phyloP scores from a whole-genome alignment of 1,284 basidiomycete genomes.

The Ceratobasidium sp. region DNA sequence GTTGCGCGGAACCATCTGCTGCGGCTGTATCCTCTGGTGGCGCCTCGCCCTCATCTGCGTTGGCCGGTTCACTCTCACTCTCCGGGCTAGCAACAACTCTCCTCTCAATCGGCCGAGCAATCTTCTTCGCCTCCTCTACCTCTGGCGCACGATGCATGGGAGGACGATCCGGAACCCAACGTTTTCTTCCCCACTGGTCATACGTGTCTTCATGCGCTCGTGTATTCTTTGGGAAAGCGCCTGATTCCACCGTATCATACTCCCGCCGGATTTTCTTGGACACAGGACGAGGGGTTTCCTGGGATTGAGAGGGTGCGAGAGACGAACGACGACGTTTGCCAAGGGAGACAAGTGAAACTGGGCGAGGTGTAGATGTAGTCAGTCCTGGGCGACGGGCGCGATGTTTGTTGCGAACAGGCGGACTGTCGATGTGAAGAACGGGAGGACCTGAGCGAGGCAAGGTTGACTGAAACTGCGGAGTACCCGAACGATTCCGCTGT shows the following conservation, averaged over 20 bases:
- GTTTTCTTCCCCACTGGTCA: constrained; percentile 1
- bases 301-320: background rate
- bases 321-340: constrained; percentile 29
- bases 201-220: constrained; percentile 16
- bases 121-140: background rate
- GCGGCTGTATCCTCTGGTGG: too few relatives aligned
- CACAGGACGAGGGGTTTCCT: background rate
- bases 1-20: too few relatives aligned
- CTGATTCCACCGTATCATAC: constrained; percentile 31
- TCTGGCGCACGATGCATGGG: constrained; percentile 18
- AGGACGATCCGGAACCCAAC: background rate
- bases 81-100: background rate
- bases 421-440: background rate
- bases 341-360: constrained; percentile 10
- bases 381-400: background rate
- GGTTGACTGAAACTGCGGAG: constrained; percentile 15
- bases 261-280: constrained; percentile 33
- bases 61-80: too few relatives aligned
- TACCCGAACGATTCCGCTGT: constrained; percentile 8
- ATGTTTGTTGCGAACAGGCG: background rate
- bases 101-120: background rate
- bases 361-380: constrained; percentile 4
- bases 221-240: constrained; percentile 2
- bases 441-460: background rate
- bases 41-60: too few relatives aligned